Conservation (phyloP, 345 rosid species). For the Erucastrum elatum region DNA sequence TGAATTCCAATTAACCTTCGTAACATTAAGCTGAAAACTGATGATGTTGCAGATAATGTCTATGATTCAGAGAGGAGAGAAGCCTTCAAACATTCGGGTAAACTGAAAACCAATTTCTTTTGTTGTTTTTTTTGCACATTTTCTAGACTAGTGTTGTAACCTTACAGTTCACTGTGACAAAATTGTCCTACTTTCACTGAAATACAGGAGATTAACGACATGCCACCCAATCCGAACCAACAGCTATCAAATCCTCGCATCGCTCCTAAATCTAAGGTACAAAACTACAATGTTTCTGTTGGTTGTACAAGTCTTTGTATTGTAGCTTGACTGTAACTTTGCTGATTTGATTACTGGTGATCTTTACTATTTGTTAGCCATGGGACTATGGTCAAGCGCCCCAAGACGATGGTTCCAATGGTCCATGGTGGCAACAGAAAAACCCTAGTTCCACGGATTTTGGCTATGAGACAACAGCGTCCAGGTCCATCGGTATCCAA, state of each 20-base stretch:
- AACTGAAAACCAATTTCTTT: neutral
- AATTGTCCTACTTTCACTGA: neutral
- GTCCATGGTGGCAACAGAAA: slow-evolving; percentile 79
- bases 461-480: slow-evolving; percentile 52
- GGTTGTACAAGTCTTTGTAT: neutral
- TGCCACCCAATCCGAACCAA: slow-evolving; percentile 85
- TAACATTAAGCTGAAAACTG: slow-evolving; percentile 6
- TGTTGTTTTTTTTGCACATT: neutral
- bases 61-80: slow-evolving; percentile 96
- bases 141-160: neutral
- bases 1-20: neutral
- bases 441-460: slow-evolving; percentile 62
- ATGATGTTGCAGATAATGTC: slow-evolving; percentile 68
- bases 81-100: slow-evolving; percentile 88
- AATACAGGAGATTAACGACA: slow-evolving; percentile 82
- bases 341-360: neutral
- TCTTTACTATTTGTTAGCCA: slow-evolving; percentile 50
- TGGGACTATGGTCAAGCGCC: slow-evolving; percentile 65
- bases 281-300: neutral
- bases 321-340: neutral
- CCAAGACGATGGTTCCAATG: slow-evolving; percentile 46
- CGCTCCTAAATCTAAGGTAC: slow-evolving; percentile 83
- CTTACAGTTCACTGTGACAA: neutral
- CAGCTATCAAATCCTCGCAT: slow-evolving; percentile 68
- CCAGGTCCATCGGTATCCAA: slow-evolving; percentile 37